Base-by-base conservation (phyloP, 805 yeast species). In the Starmera dryadoides region DNA sequence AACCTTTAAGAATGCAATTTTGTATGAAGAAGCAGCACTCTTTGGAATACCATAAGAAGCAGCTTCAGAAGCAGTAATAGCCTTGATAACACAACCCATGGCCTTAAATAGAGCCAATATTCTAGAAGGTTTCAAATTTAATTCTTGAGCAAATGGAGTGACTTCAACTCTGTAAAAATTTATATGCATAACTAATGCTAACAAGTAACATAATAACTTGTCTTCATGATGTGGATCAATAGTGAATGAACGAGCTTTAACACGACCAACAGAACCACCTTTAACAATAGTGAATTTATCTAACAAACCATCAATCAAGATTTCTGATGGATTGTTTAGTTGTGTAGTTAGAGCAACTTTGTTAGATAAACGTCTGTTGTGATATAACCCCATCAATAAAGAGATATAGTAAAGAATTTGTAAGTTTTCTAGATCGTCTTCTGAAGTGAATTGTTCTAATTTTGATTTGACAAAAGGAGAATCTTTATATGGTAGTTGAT, bases 191-290 rank as follows among this genome's bases (percentile, higher is more conserved):
- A 84, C 69, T 31, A 83, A 62, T 6, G 82, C 84, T 44, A 93
- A 65, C 35, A 88, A 67, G 62, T 77, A 82, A 61, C 96, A 84
- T 48, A 93, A 66, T 36, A 93, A 68, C 62, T 83, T 87, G 63
- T 87, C 96, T 60, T 87, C 96, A 55, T 78, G 76, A 51, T 77
- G 81, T 31, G 98, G 96, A 55, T 93, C 97, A 44, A 93, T 75
- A 45, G 75, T 68, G 58, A 75, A 91, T n/a, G 81, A 72, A 49
- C 81, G 75, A 45, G 81, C 87, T 56, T 81, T 82, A n/a, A 84
- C 65, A 59, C 76, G 79, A 42, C 93, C 94, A 45, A 77, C 73
- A 37, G 69, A 73, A 25, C 85, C 77, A 7, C 86, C 70, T 50
- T 73, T 75, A 23, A 73, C 54, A 22, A 81, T 73, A 12, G 97